These are phyloP conservation scores for Globisporangium megalacanthum DNA, from an alignment of 352 stramenopile genomes.

Conservation along the genomic window DNA sequence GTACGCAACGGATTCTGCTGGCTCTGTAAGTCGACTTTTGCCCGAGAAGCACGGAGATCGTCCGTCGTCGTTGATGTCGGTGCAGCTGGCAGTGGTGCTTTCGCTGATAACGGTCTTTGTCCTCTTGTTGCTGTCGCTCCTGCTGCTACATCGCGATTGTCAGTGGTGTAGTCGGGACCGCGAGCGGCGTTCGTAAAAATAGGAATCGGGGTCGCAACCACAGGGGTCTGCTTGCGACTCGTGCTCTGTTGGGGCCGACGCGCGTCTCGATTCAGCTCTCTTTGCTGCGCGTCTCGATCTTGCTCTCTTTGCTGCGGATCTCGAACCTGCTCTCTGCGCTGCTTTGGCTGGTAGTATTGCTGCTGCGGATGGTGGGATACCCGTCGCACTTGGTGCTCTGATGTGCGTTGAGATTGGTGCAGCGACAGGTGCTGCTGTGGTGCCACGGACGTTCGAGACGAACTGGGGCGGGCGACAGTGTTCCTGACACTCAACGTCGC, in stretches of 20 bases:
- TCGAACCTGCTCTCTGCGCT: neutral
- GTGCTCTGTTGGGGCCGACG: neutral
- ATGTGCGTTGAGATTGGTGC: neutral
- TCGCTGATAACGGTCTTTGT: too few relatives aligned
- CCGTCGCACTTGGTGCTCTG: neutral
- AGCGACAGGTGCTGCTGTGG: conserved; percentile 1
- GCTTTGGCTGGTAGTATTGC: neutral
- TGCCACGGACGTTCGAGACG: neutral
- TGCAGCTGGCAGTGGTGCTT: neutral
- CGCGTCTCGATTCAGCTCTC: neutral
- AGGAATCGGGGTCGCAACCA: neutral
- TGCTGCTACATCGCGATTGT: too few relatives aligned
- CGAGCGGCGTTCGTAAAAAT: too few relatives aligned
- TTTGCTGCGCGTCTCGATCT: neutral
- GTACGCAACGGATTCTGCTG: neutral
- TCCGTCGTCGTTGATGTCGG: neutral
- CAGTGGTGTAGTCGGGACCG: too few relatives aligned
- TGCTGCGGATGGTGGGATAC: neutral
- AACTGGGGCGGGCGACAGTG: neutral
- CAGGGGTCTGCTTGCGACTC: neutral
- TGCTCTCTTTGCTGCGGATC: neutral
- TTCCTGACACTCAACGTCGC: neutral
- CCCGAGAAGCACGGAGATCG: neutral
- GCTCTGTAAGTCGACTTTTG: neutral
- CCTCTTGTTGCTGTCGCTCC: too few relatives aligned